Evolutionary conservation across 805 yeast genomes (phyloP), one percentile per base, ranked within the genome.

Genomic region (Ogataea corticis): DNA sequence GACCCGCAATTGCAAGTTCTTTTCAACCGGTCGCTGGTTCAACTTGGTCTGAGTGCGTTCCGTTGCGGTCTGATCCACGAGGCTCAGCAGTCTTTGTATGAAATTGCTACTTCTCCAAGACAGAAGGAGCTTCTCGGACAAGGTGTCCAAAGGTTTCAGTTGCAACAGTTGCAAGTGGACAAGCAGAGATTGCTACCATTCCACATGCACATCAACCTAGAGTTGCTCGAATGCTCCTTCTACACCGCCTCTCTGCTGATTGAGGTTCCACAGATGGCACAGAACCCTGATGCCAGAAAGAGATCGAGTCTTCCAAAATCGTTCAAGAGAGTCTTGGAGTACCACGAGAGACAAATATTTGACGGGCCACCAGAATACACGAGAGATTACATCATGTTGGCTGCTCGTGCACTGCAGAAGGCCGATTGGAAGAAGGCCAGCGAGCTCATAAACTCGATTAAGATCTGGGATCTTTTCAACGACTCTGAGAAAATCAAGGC

Each of bases 351-450:
- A 69, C 96, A 91, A 68, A 85, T 85, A 46, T 94, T 92, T 76
- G 88, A 89, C 52, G 99, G 98, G 35, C 99, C 99, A 38, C 96
- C 98, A 44, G 99, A 94, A 71, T 88, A 91, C 66, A 87, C 95
- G 37, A 85, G 95, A 61, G 99, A 94, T 67, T 87, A 80, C 69
- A 84, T 94, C 57, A 83, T 92, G 77, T 87, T 87, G 66, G 96
- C 97, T 39, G 95, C 97, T 33, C 83, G 83, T 69, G 81, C 88
- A 27, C 80, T 94, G 67, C 87, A 87, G 64, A 79, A 78, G 57
- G 97, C 97, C 55, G 88, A 92, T 63, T 94, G 99, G 98, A 71
- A 76, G 52, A 75, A 77, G 57, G 84, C 96, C 18, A 78, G 81
- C 54, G 81, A 80, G 41, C 76, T 87, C 62, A 78, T 94, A 58